phyloP scores from a whole-genome alignment of 768 basidiomycete species.

The Cytidiella melzeri region DNA sequence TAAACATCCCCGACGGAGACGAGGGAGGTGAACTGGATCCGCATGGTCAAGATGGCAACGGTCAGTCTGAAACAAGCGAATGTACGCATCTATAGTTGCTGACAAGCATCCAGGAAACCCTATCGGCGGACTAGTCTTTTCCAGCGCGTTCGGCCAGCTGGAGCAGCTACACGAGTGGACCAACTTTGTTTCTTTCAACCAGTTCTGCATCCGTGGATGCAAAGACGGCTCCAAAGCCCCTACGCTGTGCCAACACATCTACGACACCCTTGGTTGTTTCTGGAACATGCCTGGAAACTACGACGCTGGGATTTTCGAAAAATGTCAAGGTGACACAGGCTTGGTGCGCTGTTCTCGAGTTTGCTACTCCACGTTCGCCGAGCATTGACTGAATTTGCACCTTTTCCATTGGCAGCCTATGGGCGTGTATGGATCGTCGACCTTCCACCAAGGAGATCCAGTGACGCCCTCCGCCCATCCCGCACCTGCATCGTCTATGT shows the following conservation, averaged over 20 bases:
- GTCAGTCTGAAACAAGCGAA: slow-evolving; percentile 21
- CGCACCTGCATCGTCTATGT: slow-evolving; percentile 52
- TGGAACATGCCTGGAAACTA: slow-evolving; percentile 58
- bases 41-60: slow-evolving; percentile 55
- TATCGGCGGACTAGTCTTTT: slow-evolving; percentile 67
- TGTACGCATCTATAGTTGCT: background rate
- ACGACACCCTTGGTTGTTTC: slow-evolving; percentile 46
- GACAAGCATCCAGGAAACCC: slow-evolving; percentile 38
- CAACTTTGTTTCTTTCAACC: slow-evolving; percentile 50
- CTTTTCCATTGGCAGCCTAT: slow-evolving; percentile 40
- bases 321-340: slow-evolving; percentile 45
- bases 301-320: slow-evolving; percentile 31
- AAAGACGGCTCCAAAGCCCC: slow-evolving; percentile 44
- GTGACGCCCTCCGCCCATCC: slow-evolving; percentile 52
- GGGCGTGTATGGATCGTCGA: slow-evolving; percentile 61
- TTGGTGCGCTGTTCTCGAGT: slow-evolving; percentile 27
- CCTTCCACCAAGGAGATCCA: slow-evolving; percentile 58
- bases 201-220: slow-evolving; percentile 73
- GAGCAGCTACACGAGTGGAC: slow-evolving; percentile 71
- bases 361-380: too few relatives aligned
- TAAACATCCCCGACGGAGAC: slow-evolving; percentile 60
- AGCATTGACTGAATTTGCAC: background rate
- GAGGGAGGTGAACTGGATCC: slow-evolving; percentile 63
- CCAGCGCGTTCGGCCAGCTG: slow-evolving; percentile 54
- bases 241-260: slow-evolving; percentile 53